Base-by-base conservation (phyloP, 768 basidiomycete genomes). In the Crassisporium funariophilum region DNA sequence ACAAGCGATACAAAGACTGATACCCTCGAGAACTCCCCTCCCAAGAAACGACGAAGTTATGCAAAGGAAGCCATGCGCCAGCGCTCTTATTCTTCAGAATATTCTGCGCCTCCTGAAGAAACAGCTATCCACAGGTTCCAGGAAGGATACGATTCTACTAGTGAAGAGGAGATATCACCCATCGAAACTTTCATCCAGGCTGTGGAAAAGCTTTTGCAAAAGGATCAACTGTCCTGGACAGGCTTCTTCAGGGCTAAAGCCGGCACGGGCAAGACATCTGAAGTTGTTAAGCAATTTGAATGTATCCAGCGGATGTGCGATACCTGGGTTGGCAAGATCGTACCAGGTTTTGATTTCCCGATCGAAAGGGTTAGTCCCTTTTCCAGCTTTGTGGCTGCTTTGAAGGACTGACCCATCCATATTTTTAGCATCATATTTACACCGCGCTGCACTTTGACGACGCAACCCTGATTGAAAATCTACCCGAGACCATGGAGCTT, bases 301-400 rank as follows among this genome's bases (percentile, higher is more conserved):
- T 77, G 82, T 55, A 72, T 86, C 33, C 73, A 81, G 50, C 59
- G 70, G 23, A 71, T 76, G 61, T 61, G 79, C 22, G 73, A 78
- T 40, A 66, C 70, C 38, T 76, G 70, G 54, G 69, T 65, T 5
- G 78, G 77, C 31, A 63, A 62, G 43, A 58, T 45, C 42, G 70
- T 77, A 5, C 77, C 81, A 0, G 65, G 66, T 9, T 63, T 55
- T 34, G 47, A 55, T 22, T 50, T 65, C 39, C 44, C 47, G n/a
- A 77, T 86, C 16, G 65, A 75, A 47, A 74, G 72, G 65, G 83
- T 82, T 48, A 52, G 71, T 53, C 23, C 15, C 3, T 37, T 40
- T 24, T 40, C 20, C 19, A 36, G 17, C 31, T 44, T 47, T 37
- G 54, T 29, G 16, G 24, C 33, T 27, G 11, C 21, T 24, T 29